Evolutionary conservation across 2,329 filamentous ascomycete genomes (phyloP).

Genomic region (Aspergillus amoenus): DNA sequence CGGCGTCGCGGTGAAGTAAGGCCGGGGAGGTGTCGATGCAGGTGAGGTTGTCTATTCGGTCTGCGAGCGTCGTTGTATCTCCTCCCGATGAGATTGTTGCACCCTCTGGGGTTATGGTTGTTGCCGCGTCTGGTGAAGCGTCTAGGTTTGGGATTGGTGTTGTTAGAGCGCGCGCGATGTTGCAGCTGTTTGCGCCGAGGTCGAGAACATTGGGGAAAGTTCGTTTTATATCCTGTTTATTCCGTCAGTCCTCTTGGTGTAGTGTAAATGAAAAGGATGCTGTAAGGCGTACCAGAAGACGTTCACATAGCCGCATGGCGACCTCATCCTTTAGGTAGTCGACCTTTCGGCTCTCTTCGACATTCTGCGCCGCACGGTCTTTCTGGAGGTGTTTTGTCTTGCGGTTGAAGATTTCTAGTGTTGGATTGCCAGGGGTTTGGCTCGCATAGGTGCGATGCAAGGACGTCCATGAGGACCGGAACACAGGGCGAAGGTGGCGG

Average conservation of each 20-base stretch:
- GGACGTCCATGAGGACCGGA: not conserved
- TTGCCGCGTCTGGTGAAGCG: not conserved
- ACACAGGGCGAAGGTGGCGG: slow-evolving; percentile 13
- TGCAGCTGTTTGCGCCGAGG: slow-evolving; percentile 92
- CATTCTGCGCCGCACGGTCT: slow-evolving; percentile 74
- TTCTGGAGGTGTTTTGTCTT: slow-evolving; percentile 87
- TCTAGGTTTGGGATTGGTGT: slow-evolving; percentile 53
- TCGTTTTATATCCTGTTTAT: slow-evolving; percentile 79
- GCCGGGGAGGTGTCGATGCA: slow-evolving; percentile 78
- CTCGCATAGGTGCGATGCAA: slow-evolving; percentile 66
- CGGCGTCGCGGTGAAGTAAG: slow-evolving; percentile 76
- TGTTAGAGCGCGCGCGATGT: slow-evolving; percentile 80
- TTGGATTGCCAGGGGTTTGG: slow-evolving; percentile 72
- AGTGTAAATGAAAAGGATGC: not conserved
- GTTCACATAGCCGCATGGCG: slow-evolving; percentile 77
- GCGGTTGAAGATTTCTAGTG: slow-evolving; percentile 88
- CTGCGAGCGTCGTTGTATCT: slow-evolving; percentile 60
- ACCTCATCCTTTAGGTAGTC: slow-evolving; percentile 96
- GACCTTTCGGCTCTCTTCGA: slow-evolving; percentile 70
- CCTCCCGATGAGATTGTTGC: not conserved
- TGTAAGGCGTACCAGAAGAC: slow-evolving; percentile 64
- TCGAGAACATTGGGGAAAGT: slow-evolving; percentile 82
- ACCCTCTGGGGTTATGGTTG: not conserved
- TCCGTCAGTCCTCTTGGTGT: slow-evolving; percentile 14
- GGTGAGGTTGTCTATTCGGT: slow-evolving; percentile 70